A percentile compares a stretch with the other conserved stretches of the same genome.
These are phyloP conservation scores for Hemileccinum impolitum DNA, from an alignment of 768 basidiomycete genomes.

Conservation along the genomic window DNA sequence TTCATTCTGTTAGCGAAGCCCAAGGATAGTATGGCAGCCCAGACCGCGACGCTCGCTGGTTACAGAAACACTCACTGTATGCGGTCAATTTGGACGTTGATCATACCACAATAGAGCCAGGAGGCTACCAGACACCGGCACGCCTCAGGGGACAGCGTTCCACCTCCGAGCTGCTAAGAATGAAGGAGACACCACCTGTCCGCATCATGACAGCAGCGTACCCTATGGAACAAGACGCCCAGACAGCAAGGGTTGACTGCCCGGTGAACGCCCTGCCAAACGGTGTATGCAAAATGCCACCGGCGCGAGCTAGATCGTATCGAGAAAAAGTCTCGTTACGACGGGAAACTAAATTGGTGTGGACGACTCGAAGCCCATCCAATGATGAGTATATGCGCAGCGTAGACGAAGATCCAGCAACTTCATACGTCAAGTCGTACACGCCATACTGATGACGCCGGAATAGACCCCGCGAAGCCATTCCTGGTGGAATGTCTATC, in stretches of 20 bases:
- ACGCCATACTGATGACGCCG: constrained; percentile 16
- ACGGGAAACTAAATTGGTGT: constrained; percentile 1
- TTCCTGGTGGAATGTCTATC: neutral
- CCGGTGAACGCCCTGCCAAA: constrained; percentile 32
- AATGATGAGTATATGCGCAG: constrained; percentile 1
- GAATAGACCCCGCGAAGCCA: constrained; percentile 4
- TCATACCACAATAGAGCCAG: constrained; percentile 28
- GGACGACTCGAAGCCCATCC: neutral
- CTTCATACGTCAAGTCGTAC: constrained; percentile 24
- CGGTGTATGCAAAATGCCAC: constrained; percentile 18
- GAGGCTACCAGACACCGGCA: constrained; percentile 22
- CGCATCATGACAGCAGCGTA: constrained; percentile 2
- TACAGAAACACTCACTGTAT: constrained; percentile 20
- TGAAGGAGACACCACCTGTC: neutral
- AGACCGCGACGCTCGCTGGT: no score
- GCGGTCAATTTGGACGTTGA: constrained; percentile 22
- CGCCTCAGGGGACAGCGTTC: neutral
- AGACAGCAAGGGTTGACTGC: constrained; percentile 36
- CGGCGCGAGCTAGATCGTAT: constrained; percentile 22
- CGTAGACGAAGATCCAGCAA: neutral
- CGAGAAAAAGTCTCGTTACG: constrained; percentile 10
- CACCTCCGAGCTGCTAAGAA: constrained; percentile 13
- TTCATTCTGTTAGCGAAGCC: no score
- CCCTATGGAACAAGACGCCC: constrained; percentile 28
- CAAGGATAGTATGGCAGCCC: no score